Evolutionary conservation across 495 filamentous ascomycete species (phyloP).

Genomic region (Thermochaetoides thermophila): DNA sequence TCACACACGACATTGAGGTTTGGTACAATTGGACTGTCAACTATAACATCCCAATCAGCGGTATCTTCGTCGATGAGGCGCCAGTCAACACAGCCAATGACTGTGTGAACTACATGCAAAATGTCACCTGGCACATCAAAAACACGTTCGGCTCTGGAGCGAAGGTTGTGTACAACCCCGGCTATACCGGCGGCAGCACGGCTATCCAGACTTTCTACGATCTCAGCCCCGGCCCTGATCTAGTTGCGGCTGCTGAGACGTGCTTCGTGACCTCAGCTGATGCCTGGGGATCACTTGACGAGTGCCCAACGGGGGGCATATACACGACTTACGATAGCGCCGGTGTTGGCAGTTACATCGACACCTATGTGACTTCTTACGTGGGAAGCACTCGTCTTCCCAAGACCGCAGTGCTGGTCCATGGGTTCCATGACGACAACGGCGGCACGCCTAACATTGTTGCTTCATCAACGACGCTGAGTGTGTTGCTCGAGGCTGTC

Average conservation of each 20-base stretch:
- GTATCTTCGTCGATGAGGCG: constrained; percentile 17
- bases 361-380: constrained; percentile 1
- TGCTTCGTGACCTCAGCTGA: constrained; percentile 2
- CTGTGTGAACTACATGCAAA: constrained; percentile 7
- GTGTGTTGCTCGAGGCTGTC: constrained; percentile 1
- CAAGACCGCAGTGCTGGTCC: constrained; percentile 2
- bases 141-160: neutral
- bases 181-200: constrained; percentile 5
- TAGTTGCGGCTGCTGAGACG: constrained; percentile 7
- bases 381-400: neutral
- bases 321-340: constrained; percentile 6
- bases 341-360: constrained; percentile 5
- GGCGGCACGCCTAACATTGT: constrained; percentile 2
- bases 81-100: constrained; percentile 3
- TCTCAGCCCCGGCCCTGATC: constrained; percentile 1
- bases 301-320: neutral
- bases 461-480: neutral
- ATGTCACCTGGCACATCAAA: constrained; percentile 3
- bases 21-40: constrained; percentile 30
- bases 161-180: constrained; percentile 8
- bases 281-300: constrained; percentile 1
- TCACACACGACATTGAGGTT: constrained; percentile 24
- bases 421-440: constrained; percentile 6
- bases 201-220: constrained; percentile 5
- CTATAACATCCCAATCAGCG: constrained; percentile 13